A percentile compares a stretch with the other conserved stretches of the same genome.
These are phyloP conservation scores for Exophiala sp. DNA, from an alignment of 2,329 filamentous ascomycete genomes.

Conservation along the genomic window DNA sequence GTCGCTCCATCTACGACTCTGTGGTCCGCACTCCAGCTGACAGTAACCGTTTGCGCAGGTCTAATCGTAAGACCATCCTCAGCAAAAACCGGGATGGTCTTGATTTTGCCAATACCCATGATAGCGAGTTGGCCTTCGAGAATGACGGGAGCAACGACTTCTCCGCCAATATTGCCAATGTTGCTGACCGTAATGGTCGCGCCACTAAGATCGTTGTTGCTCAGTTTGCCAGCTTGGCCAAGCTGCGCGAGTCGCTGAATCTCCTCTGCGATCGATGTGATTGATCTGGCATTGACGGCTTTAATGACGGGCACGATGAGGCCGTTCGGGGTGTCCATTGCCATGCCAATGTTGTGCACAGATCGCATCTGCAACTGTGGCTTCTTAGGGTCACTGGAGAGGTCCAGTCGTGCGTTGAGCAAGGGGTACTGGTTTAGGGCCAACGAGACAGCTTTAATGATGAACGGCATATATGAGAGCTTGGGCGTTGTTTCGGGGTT, in stretches of 20 bases:
- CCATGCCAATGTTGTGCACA: constrained; percentile 91
- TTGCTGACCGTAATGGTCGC: constrained; percentile 96
- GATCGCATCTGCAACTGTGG: constrained; percentile 74
- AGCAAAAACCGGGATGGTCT: constrained; percentile 74
- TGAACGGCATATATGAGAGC: constrained; percentile 87
- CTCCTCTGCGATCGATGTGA: constrained; percentile 74
- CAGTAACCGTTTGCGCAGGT: constrained; percentile 76
- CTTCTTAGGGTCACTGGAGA: constrained; percentile 55
- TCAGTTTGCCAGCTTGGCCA: constrained; percentile 71
- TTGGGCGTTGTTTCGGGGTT: constrained; percentile 52
- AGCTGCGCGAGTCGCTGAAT: constrained; percentile 69
- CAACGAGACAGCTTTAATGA: constrained; percentile 91
- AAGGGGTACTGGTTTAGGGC: constrained; percentile 77
- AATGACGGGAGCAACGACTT: constrained; percentile 86
- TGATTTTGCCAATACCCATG: constrained; percentile 78
- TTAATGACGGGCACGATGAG: constrained; percentile 89
- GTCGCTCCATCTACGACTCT: constrained; percentile 91
- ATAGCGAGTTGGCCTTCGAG: constrained; percentile 90
- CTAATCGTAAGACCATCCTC: constrained; percentile 56
- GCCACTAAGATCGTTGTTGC: constrained; percentile 70
- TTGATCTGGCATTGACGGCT: constrained; percentile 72
- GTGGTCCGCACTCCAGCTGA: constrained; percentile 97
- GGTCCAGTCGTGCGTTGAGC: constrained; percentile 81
- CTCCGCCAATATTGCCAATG: constrained; percentile 91
- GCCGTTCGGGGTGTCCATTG: constrained; percentile 87